Evolutionary conservation across 805 yeast species (phyloP).

Genomic region (Scheffersomyces amazonensis): DNA sequence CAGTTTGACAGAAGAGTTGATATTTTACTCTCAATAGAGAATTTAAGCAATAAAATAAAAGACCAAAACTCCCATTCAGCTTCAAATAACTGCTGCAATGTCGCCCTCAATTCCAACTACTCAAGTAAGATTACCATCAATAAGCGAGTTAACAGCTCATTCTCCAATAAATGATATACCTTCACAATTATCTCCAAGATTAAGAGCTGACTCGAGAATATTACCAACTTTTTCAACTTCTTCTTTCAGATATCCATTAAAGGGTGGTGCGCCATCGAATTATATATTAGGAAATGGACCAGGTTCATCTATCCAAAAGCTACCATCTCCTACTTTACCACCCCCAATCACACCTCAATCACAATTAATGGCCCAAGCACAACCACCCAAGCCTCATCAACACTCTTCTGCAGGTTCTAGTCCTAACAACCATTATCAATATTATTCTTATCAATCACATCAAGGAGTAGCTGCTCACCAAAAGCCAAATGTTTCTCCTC

Average conservation of each 20-base stretch:
- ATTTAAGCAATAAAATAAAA: no score
- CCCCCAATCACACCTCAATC: conserved; percentile 7
- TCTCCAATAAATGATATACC: conserved; percentile 4
- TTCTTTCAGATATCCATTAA: conserved; percentile 1
- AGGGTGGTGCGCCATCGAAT: conserved; percentile 3
- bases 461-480: conserved; percentile 1
- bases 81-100: no score
- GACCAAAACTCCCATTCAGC: no score
- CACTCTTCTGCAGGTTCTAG: conserved; percentile 9
- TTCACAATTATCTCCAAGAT: conserved; percentile 3
- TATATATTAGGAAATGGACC: conserved; percentile 4
- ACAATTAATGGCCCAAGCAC: conserved; percentile 1
- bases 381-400: conserved; percentile 7
- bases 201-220: conserved; percentile 3
- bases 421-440: conserved; percentile 7
- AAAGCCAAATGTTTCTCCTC: neutral
- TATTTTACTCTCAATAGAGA: no score
- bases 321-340: conserved; percentile 9
- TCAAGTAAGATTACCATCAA: conserved; percentile 23
- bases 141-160: conserved; percentile 20
- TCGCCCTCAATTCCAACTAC: conserved; percentile 1
- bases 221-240: conserved; percentile 1
- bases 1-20: no score
- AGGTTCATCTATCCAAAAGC: conserved; percentile 4
- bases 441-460: conserved; percentile 5